Evolutionary conservation across 768 basidiomycete species (phyloP), one percentile per base, ranked within the genome.

Genomic region (Hebeloma cylindrosporum): DNA sequence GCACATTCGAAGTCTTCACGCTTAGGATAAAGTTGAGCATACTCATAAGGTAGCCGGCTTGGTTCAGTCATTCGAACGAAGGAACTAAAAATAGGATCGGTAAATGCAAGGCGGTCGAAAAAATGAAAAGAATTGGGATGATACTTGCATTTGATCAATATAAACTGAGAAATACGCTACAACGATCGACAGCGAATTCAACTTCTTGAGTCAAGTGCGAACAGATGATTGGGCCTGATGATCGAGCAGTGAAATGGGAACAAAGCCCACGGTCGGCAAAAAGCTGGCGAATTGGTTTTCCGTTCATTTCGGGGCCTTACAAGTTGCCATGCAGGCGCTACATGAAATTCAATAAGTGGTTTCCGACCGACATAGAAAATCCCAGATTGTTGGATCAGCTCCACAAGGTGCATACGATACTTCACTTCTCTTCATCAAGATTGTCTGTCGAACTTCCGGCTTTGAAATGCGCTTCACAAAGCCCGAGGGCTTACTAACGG

Each of bases 61-160:
- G 34, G 48, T 39, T 49, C 36, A 45, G 31, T 49, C 43, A 41
- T n/a, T n/a, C n/a, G n/a, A n/a, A n/a, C 35, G 36, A 38, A 41
- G 29, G 18, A 30, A 23, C 50, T 54, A 57, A 54, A 53, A 59
- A 59, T 59, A 59, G 30, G 45, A 20, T 40, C 22, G 43, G 43
- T 47, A 43, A 33, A n/a, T n/a, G 43, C 21, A 40, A 43, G 47
- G 47, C 44, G 47, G 50, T 53, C 40, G 49, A 51, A 36, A 51
- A n/a, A n/a, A n/a, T n/a, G n/a, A n/a, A n/a, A n/a, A n/a, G n/a
- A n/a, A n/a, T n/a, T n/a, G n/a, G n/a, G n/a, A n/a, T n/a, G n/a
- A n/a, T n/a, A n/a, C n/a, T n/a, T n/a, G n/a, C n/a, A n/a, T 51
- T 14, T 47, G 43, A 45, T 26, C 37, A 48, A 48, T 51, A 45